phyloP scores from a whole-genome alignment of 306 rosid genomes.

The Medicago lupulina region DNA sequence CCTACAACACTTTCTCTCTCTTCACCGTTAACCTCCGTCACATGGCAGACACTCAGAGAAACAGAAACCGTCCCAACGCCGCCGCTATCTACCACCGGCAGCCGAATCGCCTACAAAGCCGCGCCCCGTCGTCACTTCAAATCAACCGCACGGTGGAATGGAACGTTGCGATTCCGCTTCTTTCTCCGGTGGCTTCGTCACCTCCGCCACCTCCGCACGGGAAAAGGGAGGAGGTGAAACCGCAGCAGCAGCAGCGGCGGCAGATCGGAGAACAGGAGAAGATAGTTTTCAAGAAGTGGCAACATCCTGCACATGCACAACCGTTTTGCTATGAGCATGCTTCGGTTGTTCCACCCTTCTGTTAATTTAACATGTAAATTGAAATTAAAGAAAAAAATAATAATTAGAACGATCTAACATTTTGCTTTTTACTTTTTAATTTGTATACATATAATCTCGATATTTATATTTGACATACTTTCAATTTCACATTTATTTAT shows the following conservation, averaged over 20 bases:
- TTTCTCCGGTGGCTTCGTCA: slow-evolving; percentile 75
- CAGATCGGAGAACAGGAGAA: slow-evolving; percentile 50
- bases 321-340: slow-evolving; percentile 71
- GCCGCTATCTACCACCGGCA: slow-evolving; percentile 42
- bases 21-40: slow-evolving; percentile 1
- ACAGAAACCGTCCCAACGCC: slow-evolving; percentile 43
- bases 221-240: slow-evolving; percentile 39
- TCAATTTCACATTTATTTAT: not conserved
- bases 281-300: slow-evolving; percentile 74
- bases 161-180: slow-evolving; percentile 88
- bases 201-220: slow-evolving; percentile 52
- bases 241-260: slow-evolving; percentile 17
- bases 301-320: slow-evolving; percentile 93
- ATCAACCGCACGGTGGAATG: slow-evolving; percentile 63
- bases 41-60: slow-evolving; percentile 65
- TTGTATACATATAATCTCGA: not conserved
- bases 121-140: slow-evolving; percentile 78
- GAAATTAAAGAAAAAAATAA: not conserved
- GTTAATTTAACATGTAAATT: slow-evolving; percentile 50
- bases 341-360: slow-evolving; percentile 55
- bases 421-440: not conserved
- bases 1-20: not conserved
- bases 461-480: not conserved
- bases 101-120: slow-evolving; percentile 73
- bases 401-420: not conserved